These are phyloP conservation scores for Pyrus betulifolia DNA, from an alignment of 306 rosid species.

Conservation along the genomic window DNA sequence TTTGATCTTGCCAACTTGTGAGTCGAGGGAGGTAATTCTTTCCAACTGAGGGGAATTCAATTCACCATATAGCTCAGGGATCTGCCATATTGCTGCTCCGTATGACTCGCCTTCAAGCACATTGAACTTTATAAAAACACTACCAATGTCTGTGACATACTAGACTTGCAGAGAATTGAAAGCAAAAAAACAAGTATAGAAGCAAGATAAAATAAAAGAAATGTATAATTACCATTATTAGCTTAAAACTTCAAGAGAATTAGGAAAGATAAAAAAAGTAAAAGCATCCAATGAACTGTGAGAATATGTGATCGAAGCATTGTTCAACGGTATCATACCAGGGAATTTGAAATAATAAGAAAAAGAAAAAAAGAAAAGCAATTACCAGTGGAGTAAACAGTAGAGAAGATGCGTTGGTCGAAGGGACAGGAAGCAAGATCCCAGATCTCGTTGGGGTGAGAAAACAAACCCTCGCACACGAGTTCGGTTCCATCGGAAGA, in stretches of 20 bases:
- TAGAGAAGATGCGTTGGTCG: conserved; percentile 94
- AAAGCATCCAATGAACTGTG: not conserved
- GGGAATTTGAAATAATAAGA: not conserved
- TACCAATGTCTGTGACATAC: not conserved
- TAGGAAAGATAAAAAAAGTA: not conserved
- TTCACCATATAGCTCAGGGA: conserved; percentile 93
- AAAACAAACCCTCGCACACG: conserved; percentile 93
- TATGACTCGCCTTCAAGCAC: conserved; percentile 67
- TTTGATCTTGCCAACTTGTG: conserved; percentile 66
- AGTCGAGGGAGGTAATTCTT: conserved; percentile 62
- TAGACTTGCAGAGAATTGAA: not conserved
- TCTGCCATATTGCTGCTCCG: conserved; percentile 97
- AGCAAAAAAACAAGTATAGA: not conserved
- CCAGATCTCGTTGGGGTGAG: conserved; percentile 97
- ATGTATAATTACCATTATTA: not conserved
- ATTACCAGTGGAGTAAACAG: conserved; percentile 81
- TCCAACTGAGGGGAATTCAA: conserved; percentile 90
- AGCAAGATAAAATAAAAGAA: not conserved
- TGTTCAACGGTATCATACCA: not conserved
- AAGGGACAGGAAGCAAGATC: conserved; percentile 92
- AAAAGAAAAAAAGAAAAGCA: not conserved
- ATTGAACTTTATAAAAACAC: conserved; percentile 16
- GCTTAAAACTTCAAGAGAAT: not conserved
- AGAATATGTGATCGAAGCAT: not conserved
- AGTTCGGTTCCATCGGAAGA: conserved; percentile 85